These are phyloP conservation scores for Talaromyces piceae DNA, from an alignment of 2,329 filamentous ascomycete genomes.

Conservation along the genomic window DNA sequence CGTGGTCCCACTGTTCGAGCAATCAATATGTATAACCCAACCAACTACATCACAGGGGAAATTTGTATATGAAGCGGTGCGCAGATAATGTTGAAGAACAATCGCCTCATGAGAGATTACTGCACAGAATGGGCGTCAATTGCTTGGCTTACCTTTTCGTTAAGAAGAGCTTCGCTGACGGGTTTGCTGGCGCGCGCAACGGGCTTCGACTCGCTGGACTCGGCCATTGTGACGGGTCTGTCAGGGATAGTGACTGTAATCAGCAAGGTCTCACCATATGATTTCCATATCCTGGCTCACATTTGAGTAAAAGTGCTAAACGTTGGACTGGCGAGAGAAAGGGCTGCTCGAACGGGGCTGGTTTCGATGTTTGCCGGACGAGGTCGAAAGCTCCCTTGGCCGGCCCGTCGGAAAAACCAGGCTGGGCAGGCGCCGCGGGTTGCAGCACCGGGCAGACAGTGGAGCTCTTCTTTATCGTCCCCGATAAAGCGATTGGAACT, in stretches of 20 bases:
- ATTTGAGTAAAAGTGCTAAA: too few relatives aligned
- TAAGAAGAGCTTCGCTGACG: slow-evolving; percentile 94
- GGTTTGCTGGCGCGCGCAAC: slow-evolving; percentile 66
- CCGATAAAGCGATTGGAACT: neutral
- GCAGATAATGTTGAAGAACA: neutral
- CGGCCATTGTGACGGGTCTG: slow-evolving; percentile 45
- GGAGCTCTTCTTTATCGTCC: slow-evolving; percentile 1
- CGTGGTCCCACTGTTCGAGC: slow-evolving; percentile 80
- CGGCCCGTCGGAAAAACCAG: slow-evolving; percentile 31
- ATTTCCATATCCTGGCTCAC: too few relatives aligned
- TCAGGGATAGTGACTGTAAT: neutral
- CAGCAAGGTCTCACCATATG: too few relatives aligned
- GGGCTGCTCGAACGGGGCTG: too few relatives aligned
- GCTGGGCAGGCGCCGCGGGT: slow-evolving; percentile 11
- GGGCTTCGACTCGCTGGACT: slow-evolving; percentile 54
- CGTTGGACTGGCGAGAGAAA: neutral
- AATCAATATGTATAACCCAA: neutral
- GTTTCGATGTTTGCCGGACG: too few relatives aligned
- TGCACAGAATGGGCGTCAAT: neutral
- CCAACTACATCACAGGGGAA: neutral
- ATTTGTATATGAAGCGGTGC: too few relatives aligned
- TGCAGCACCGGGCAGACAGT: neutral
- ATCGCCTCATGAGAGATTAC: neutral
- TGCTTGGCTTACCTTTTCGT: slow-evolving; percentile 74
- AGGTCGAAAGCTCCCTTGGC: slow-evolving; percentile 6